Base-by-base conservation (phyloP, 768 basidiomycete species). In the Mycena alexandri region DNA sequence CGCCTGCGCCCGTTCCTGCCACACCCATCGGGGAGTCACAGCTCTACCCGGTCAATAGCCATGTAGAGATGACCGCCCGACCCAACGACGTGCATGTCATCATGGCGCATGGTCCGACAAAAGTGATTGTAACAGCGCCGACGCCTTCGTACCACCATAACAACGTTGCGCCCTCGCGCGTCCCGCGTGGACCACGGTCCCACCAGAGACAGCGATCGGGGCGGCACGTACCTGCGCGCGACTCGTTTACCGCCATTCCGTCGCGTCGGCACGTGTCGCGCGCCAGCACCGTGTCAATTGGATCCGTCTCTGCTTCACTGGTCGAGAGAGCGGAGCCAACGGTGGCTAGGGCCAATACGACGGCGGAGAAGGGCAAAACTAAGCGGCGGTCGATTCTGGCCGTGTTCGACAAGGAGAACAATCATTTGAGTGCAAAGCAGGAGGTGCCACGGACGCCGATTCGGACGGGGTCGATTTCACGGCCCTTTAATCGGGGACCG, bases 81-180 rank as follows among this genome's bases (percentile, higher is more conserved):
- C 55, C 64, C 16, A 73, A 81, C 60, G 77, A 82, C 55, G 78
- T 83, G 53, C 79, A 81, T 36, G 79, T 85, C 34, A 73, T 86
- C 19, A 81, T 85, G 79, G 80, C 79, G 33, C 56, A 71, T 46
- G 83, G 80, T 0, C 85, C 85, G 4, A 86, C 85, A 22, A 85
- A 79, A 66, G 85, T 86, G 19, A 85, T 86, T 41, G 82, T 86
- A 11, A 87, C 85, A 6, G 85, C 85, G 10, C 84, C 86, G n/a
- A 87, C 86, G 0, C 86, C 85, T 19, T 81, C 79, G 9, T 74
- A 73, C 36, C 78, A 79, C 63, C 74, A 73, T 38, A 71, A 74
- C 55, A 80, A 76, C 19, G n/a, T 55, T 11, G 58, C 63, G 6
- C 76, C 78, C 19, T 79, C 73, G 60, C 80, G 82, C 41, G 78